Percentiles rank a stretch among this genome's conserved stretches.
Evolutionary conservation across 148 eudicot species (phyloP).

Genomic region (Vaccinium vitisidaea): DNA sequence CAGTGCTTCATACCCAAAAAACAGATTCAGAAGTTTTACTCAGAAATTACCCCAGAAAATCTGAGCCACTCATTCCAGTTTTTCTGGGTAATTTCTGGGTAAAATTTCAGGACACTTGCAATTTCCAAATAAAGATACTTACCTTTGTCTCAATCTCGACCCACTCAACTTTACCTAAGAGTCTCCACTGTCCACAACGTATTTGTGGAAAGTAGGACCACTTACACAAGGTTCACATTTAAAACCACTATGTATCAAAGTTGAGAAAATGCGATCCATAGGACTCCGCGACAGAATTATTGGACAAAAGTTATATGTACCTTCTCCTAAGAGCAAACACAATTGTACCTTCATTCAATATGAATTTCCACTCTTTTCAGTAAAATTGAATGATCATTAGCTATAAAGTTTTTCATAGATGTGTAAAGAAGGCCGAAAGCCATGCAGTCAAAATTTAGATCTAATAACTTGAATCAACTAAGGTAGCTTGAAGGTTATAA

Average conservation of each 20-base stretch:
- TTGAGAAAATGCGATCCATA: not conserved
- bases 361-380: not conserved
- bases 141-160: no score
- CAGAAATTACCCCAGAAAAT: no score
- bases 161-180: not conserved
- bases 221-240: not conserved
- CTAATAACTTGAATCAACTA: not conserved
- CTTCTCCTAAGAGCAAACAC: not conserved
- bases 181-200: not conserved
- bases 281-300: not conserved
- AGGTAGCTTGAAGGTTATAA: not conserved
- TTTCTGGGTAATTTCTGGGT: no score
- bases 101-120: no score
- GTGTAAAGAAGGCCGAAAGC: no score
- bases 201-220: not conserved
- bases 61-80: no score
- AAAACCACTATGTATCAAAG: not conserved
- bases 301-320: not conserved
- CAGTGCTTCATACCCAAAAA: no score
- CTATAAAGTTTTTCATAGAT: not conserved
- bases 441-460: not conserved
- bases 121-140: no score
- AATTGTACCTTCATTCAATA: not conserved
- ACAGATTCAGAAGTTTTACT: no score
- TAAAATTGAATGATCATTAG: not conserved